Percentiles rank a stretch among this genome's conserved stretches.
Conservation (phyloP, 2,329 filamentous ascomycete species). For the Colletotrichum sp. region DNA sequence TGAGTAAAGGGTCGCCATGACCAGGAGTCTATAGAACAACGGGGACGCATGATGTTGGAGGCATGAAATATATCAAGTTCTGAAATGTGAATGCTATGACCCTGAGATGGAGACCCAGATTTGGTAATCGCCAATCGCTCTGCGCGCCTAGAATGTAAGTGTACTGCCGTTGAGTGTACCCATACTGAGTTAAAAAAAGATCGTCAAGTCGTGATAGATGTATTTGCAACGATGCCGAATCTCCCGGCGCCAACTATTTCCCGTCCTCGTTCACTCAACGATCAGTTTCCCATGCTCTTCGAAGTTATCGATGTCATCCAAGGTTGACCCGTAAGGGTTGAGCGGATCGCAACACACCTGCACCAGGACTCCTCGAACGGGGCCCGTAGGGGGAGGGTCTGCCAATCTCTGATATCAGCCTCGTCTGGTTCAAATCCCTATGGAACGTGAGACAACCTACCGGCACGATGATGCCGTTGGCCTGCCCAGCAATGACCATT, state of each 20-base stretch:
- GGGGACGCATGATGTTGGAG: neutral
- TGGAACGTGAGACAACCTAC: neutral
- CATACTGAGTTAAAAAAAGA: neutral
- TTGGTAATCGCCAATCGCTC: neutral
- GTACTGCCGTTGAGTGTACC: neutral
- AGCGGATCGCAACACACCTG: conserved; percentile 35
- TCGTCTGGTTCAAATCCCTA: neutral
- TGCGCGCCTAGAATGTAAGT: neutral
- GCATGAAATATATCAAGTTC: neutral
- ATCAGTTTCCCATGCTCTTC: conserved; percentile 25
- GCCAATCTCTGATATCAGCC: neutral
- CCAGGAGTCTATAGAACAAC: neutral
- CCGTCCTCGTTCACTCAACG: neutral
- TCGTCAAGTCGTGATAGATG: neutral
- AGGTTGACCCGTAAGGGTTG: conserved; percentile 31
- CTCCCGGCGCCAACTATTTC: neutral
- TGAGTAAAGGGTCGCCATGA: neutral
- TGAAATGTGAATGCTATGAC: neutral
- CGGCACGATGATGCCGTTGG: neutral
- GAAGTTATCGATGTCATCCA: conserved; percentile 26
- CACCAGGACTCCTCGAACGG: conserved; percentile 37
- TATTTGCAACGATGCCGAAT: neutral
- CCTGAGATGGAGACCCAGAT: neutral
- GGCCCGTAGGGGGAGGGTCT: conserved; percentile 30
- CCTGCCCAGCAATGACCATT: neutral